These are phyloP conservation scores for Vitis riparia DNA, from an alignment of 164 flowering plant genomes.

Conservation along the genomic window DNA sequence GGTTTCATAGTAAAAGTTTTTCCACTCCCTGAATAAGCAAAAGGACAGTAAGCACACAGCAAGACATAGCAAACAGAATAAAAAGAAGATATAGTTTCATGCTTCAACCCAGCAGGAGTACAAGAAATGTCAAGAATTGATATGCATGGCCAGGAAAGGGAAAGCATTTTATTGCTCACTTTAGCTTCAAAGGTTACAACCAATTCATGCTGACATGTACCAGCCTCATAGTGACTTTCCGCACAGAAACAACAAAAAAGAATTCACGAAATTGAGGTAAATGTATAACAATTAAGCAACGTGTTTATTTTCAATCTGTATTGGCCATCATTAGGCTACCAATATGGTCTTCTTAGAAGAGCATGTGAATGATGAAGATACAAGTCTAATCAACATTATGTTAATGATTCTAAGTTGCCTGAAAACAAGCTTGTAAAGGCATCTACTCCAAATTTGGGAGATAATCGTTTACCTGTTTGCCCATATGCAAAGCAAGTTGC, in stretches of 20 bases:
- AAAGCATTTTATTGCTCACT: neutral
- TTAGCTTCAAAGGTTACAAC: neutral
- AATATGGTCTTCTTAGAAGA: too few relatives aligned
- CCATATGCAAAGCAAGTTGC: constrained; percentile 99
- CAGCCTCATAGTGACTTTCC: neutral
- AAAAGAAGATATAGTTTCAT: neutral
- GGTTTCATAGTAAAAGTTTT: constrained; percentile 98
- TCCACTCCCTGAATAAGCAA: constrained; percentile 78
- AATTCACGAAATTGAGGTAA: too few relatives aligned
- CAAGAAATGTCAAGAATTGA: neutral
- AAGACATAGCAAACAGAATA: neutral
- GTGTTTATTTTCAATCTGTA: too few relatives aligned
- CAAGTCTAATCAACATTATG: neutral
- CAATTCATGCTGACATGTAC: neutral
- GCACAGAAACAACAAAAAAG: too few relatives aligned
- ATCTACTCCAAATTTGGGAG: neutral
- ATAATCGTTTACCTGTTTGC: constrained; percentile 72
- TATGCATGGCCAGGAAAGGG: neutral
- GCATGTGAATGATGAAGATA: too few relatives aligned
- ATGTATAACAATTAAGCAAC: too few relatives aligned
- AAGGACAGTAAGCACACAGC: neutral
- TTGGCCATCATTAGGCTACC: too few relatives aligned
- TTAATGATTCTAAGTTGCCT: neutral
- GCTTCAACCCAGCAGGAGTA: neutral
- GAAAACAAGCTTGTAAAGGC: neutral